Evolutionary conservation across 371 early-diverging fungal species (phyloP), one percentile per base, ranked within the genome.

Genomic region (Actinomortierella wolfii): DNA sequence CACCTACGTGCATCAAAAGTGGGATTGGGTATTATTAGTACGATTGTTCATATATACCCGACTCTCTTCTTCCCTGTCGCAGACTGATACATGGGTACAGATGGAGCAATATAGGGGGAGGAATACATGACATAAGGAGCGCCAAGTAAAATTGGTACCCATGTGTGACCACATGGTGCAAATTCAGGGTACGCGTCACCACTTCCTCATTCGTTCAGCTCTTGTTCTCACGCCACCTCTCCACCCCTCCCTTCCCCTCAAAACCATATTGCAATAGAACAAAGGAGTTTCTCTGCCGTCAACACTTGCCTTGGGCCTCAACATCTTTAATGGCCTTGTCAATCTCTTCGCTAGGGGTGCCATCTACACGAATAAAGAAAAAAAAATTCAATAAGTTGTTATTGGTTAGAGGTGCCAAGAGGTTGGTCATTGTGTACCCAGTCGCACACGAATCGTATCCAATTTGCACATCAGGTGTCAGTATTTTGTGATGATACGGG

Each of bases 321-420:
- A 74, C 65, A 17, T 78, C 61, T 43, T 71, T 56, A 41, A 65
- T 61, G 14, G 83, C 70, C 26, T 56, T 20, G 0, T 83, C 79
- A 42, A 86, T 80, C 26, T 80, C 78, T 0, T 57, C 54, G 13
- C 64, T 54, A 18, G 82, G 82, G 39, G 84, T 83, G 51, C 69
- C 77, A 11, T 62, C 50, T 34, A 34, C 34, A n/a, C n/a, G n/a
- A n/a, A n/a, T n/a, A n/a, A n/a, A n/a, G n/a, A n/a, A n/a, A n/a
- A n/a, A n/a, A n/a, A 34, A 34, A 6, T 6, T 11, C 34, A 34
- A 34, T 11, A 34, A 34, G 11, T 34, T 6, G 34, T 11, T 4
- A 34, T 4, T 34, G 4, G 11, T 4, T 34, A 34, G 7, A 11
- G 11, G 34, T 6, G 11, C 34, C 34, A 34, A 34, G 34, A 34